Conservation (phyloP, 257 asterid genomes). For the Solanum rostratum region DNA sequence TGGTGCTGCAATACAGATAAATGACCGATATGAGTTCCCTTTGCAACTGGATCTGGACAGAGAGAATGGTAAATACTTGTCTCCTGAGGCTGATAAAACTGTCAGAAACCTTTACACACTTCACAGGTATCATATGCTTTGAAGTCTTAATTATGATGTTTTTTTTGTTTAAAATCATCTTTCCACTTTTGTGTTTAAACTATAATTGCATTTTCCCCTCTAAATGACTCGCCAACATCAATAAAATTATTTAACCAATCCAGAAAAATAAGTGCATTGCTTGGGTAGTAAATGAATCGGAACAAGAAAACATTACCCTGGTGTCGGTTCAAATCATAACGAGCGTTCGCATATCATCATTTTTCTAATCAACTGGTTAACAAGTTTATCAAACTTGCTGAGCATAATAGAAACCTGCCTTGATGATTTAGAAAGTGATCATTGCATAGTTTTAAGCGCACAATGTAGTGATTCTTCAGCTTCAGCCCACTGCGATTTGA, state of each 20-base stretch:
- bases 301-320: background rate
- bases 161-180: background rate
- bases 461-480: background rate
- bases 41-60: slow-evolving; percentile 92
- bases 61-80: slow-evolving; percentile 82
- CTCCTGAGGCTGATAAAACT: slow-evolving; percentile 86
- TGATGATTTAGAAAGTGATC: background rate
- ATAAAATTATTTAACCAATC: background rate
- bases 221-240: too few species aligned
- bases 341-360: background rate
- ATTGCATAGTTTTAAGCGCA: background rate
- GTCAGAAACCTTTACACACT: slow-evolving; percentile 83
- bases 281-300: background rate
- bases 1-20: slow-evolving; percentile 46
- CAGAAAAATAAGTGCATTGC: background rate
- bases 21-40: slow-evolving; percentile 94
- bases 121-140: slow-evolving; percentile 49
- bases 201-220: background rate
- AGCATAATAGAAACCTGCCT: background rate
- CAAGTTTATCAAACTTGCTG: background rate
- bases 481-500: background rate
- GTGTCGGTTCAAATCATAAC: background rate
- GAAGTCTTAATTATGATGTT: background rate
- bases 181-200: background rate
- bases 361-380: background rate